Conservation (phyloP, 495 filamentous ascomycete genomes). For the Neurospora sp. region DNA sequence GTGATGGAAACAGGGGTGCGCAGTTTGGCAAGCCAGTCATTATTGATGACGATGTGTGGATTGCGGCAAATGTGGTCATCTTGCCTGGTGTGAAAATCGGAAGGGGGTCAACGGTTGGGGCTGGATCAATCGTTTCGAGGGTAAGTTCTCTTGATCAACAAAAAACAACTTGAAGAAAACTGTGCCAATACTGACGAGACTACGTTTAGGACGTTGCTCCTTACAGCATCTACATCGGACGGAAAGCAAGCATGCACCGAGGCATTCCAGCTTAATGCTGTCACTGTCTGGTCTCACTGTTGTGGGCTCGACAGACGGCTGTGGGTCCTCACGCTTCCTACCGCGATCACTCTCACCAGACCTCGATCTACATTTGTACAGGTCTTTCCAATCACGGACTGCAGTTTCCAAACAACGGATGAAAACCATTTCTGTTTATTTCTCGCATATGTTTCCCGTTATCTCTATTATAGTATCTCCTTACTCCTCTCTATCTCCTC, state of each 20-base stretch:
- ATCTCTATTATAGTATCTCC: neutral
- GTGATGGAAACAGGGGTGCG: constrained; percentile 63
- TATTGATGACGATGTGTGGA: constrained; percentile 84
- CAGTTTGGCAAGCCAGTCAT: constrained; percentile 61
- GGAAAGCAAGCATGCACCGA: constrained; percentile 18
- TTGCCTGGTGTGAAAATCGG: constrained; percentile 74
- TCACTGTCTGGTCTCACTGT: neutral
- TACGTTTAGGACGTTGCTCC: constrained; percentile 20
- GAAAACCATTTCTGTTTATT: neutral
- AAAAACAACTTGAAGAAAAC: too few species aligned
- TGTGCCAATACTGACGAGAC: neutral
- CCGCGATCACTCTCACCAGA: neutral
- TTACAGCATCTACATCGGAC: constrained; percentile 22
- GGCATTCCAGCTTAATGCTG: constrained; percentile 8
- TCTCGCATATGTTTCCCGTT: neutral
- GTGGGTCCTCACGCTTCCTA: neutral
- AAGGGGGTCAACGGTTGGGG: constrained; percentile 67
- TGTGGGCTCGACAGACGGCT: neutral
- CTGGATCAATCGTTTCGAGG: constrained; percentile 81
- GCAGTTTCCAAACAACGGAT: neutral
- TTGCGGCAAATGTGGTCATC: constrained; percentile 58
- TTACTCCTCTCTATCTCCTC: neutral
- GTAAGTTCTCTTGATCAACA: constrained; percentile 26
- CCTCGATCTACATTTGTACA: neutral
- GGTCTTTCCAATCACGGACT: neutral